These are phyloP conservation scores for Phytopythium boreale DNA, from an alignment of 352 stramenopile species.

Conservation along the genomic window DNA sequence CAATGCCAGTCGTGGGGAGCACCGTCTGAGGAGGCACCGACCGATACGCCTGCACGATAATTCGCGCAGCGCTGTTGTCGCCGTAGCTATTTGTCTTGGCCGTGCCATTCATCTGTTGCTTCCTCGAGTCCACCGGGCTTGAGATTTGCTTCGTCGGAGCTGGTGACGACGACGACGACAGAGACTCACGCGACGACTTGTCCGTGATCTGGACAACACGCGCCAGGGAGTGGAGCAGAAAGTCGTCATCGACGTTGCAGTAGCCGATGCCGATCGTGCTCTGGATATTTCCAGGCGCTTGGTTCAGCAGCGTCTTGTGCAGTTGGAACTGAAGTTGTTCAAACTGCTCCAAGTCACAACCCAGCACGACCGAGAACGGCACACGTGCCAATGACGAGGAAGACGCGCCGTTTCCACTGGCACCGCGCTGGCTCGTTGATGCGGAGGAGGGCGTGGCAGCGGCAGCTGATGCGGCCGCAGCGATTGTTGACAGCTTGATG, in stretches of 20 bases:
- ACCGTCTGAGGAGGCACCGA: constrained; percentile 45
- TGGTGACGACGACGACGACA: constrained; percentile 12
- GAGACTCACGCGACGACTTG: constrained; percentile 38
- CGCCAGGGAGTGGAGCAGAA: constrained; percentile 30
- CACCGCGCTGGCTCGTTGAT: neutral
- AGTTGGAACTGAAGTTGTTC: constrained; percentile 69
- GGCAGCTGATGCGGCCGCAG: constrained; percentile 19
- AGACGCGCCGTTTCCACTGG: neutral
- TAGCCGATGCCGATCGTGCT: constrained; percentile 47
- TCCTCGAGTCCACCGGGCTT: neutral
- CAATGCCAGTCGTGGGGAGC: constrained; percentile 53
- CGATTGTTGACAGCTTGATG: constrained; percentile 49
- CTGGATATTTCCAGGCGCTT: constrained; percentile 39
- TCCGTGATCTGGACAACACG: constrained; percentile 49
- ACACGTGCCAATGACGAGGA: constrained; percentile 29
- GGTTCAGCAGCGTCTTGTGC: constrained; percentile 46
- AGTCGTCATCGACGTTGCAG: constrained; percentile 52
- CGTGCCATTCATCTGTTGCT: neutral
- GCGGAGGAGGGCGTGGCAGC: constrained; percentile 7
- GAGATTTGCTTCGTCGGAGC: constrained; percentile 8
- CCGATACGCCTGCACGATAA: constrained; percentile 55
- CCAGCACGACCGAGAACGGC: constrained; percentile 60
- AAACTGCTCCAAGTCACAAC: constrained; percentile 45
- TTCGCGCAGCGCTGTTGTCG: constrained; percentile 38
- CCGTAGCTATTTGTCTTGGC: constrained; percentile 9